Evolutionary conservation across 148 eudicot species (phyloP).

Genomic region (Selenicereus undatus): DNA sequence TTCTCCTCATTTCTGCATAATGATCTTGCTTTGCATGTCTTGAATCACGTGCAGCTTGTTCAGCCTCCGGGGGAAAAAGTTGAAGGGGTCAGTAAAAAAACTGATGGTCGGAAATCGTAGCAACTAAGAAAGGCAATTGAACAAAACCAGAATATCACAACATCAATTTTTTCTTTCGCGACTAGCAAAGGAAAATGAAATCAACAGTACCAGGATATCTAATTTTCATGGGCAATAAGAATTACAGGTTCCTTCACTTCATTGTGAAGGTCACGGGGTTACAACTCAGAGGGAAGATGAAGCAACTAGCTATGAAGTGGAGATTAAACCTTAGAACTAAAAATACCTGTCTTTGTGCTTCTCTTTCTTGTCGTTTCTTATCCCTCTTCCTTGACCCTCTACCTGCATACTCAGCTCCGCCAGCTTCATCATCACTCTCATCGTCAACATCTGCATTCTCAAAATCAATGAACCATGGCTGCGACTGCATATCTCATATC

Average conservation of each 20-base stretch:
- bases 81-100: constrained; percentile 5
- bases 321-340: not conserved
- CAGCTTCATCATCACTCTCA: constrained; percentile 83
- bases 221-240: not conserved
- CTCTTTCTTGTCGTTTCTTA: constrained; percentile 86
- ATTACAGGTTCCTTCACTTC: not conserved
- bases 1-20: constrained; percentile 82
- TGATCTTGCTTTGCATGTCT: constrained; percentile 72
- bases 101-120: not conserved
- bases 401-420: constrained; percentile 45
- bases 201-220: not conserved
- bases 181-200: not conserved
- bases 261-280: not conserved
- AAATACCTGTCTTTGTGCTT: constrained; percentile 81
- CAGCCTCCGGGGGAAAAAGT: constrained; percentile 56
- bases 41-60: constrained; percentile 84
- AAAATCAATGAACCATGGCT: constrained; percentile 3
- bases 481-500: not conserved
- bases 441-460: constrained; percentile 45
- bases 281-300: not conserved
- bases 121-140: constrained; percentile 1
- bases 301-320: not conserved
- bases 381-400: constrained; percentile 74
- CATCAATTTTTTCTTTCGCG: not conserved
- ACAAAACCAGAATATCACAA: not conserved